phyloP scores from a whole-genome alignment of 805 yeast species.

The Kuraishia floccosa region DNA sequence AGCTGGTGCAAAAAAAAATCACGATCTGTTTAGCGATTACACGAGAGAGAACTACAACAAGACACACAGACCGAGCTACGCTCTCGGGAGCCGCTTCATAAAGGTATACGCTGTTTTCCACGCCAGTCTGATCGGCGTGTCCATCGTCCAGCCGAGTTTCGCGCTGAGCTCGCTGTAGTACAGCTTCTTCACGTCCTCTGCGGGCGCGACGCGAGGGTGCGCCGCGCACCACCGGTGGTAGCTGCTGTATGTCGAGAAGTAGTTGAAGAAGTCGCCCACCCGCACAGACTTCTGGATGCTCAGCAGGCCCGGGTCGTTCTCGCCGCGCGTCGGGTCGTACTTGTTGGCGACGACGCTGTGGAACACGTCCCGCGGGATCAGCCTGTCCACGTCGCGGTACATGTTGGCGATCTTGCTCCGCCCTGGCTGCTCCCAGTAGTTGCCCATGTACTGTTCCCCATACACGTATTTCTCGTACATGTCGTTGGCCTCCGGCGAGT shows the following conservation, averaged over 20 bases:
- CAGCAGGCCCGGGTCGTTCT: constrained; percentile 11
- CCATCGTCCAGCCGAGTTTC: constrained; percentile 32
- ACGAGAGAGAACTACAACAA: neutral
- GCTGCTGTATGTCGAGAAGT: constrained; percentile 63
- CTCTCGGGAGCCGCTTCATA: constrained; percentile 18
- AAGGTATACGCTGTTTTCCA: constrained; percentile 44
- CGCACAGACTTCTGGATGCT: constrained; percentile 24
- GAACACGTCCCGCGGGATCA: constrained; percentile 6
- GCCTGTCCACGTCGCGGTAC: constrained; percentile 25
- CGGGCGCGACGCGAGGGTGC: constrained; percentile 17
- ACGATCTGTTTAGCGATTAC: neutral
- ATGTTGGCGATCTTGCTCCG: constrained; percentile 36
- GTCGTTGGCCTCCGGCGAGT: constrained; percentile 42
- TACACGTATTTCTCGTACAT: constrained; percentile 31
- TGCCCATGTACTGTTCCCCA: constrained; percentile 39
- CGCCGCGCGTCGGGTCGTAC: constrained; percentile 12
- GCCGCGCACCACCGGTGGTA: constrained; percentile 42
- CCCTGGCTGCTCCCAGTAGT: constrained; percentile 86
- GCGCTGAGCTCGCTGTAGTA: constrained; percentile 30
- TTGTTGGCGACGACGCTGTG: constrained; percentile 18
- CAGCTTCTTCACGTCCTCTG: constrained; percentile 34
- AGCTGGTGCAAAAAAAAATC: neutral
- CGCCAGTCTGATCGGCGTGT: constrained; percentile 26
- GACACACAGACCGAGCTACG: neutral
- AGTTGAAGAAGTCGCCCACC: constrained; percentile 33